phyloP scores from a whole-genome alignment of 306 rosid genomes.

The Cyclanthera cordifolia region DNA sequence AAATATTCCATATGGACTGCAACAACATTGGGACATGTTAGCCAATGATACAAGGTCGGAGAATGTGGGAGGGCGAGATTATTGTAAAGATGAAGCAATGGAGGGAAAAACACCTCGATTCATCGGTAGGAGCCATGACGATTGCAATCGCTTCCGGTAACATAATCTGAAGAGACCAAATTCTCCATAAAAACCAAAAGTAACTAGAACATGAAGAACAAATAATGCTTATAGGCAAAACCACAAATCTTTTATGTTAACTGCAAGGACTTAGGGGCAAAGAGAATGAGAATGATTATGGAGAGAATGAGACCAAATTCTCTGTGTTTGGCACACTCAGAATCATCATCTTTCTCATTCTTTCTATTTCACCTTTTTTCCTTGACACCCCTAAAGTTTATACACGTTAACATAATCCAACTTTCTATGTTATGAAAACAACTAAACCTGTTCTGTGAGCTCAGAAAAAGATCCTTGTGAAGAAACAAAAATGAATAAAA shows the following conservation, averaged over 20 bases:
- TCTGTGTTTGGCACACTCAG: too few relatives aligned
- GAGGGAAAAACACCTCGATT: constrained; percentile 37
- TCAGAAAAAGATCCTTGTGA: neutral
- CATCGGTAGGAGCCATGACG: constrained; percentile 98
- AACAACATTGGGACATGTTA: constrained; percentile 21
- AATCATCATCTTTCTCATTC: too few relatives aligned
- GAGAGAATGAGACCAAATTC: too few relatives aligned
- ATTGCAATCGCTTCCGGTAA: constrained; percentile 96
- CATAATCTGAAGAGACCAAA: constrained; percentile 64
- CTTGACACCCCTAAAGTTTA: too few relatives aligned
- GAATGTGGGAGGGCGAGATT: neutral
- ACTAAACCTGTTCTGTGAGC: neutral
- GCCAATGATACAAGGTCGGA: too few relatives aligned
- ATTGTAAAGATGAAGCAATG: neutral
- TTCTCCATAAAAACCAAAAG: too few relatives aligned
- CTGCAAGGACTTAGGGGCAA: too few relatives aligned
- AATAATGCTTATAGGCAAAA: neutral
- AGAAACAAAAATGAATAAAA: neutral
- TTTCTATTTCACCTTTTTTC: too few relatives aligned
- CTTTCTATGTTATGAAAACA: too few relatives aligned
- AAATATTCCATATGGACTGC: constrained; percentile 96
- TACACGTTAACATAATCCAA: too few relatives aligned
- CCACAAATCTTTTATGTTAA: too few relatives aligned
- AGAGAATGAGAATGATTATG: too few relatives aligned
- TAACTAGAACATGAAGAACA: constrained; percentile 3